Evolutionary conservation across 1,284 basidiomycete species (phyloP).

Genomic region (Xerocomus amazonicus): DNA sequence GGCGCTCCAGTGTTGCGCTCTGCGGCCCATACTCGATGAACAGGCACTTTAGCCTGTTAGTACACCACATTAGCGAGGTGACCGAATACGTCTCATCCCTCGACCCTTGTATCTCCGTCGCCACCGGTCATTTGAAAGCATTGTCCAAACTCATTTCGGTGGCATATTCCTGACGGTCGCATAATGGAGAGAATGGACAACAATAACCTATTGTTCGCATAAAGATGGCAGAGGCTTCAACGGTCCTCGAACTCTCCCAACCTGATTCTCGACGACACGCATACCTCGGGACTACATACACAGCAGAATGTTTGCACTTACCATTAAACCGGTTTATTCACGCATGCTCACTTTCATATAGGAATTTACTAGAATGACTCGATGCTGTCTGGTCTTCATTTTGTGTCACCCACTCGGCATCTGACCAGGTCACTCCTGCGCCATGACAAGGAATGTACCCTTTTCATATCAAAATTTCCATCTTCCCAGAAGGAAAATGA

Average conservation of each 20-base stretch:
- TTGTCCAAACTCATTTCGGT: conserved; percentile 2
- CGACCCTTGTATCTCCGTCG: conserved; percentile 13
- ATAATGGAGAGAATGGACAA: conserved; percentile 5
- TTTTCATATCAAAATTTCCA: background rate
- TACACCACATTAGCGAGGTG: background rate
- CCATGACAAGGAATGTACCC: background rate
- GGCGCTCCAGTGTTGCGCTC: conserved; percentile 6
- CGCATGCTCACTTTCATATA: conserved; percentile 9
- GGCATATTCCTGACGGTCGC: conserved; percentile 15
- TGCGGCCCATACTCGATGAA: conserved; percentile 1
- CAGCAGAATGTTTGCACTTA: background rate
- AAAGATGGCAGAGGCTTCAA: background rate
- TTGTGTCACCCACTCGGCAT: background rate
- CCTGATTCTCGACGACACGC: background rate
- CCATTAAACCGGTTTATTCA: background rate
- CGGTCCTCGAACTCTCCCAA: too few relatives aligned
- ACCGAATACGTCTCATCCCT: conserved; percentile 8
- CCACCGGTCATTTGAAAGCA: conserved; percentile 2
- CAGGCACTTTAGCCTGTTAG: conserved; percentile 12
- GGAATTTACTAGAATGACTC: background rate
- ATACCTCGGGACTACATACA: conserved; percentile 10
- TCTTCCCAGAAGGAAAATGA: conserved; percentile 1
- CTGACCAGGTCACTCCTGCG: background rate
- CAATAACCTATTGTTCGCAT: background rate
- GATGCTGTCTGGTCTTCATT: conserved; percentile 2